Base-by-base conservation (phyloP, 805 yeast genomes). In the Wickerhamiella musiphila region DNA sequence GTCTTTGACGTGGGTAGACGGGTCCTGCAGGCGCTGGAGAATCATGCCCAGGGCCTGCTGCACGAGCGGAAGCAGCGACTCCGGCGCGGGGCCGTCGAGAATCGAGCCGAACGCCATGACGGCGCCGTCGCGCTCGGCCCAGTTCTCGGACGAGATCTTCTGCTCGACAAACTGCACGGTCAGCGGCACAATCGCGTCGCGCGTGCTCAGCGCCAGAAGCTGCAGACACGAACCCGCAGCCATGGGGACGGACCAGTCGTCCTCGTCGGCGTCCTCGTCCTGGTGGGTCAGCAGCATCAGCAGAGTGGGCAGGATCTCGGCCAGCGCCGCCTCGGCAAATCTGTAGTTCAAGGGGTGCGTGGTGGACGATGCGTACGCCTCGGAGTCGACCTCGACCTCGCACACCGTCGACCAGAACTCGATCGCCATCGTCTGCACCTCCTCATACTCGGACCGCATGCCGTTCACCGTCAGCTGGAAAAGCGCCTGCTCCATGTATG, bases 401-500 rank as follows among this genome's bases (percentile, higher is more conserved):
- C 96, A 84, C n/a, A 90, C 90, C n/a, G 98, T 82, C 37, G 86
- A 73, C 98, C 98, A 90, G 54, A 90, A 86, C 59, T 90, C 98
- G 36, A 90, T 90, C 19, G 98, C 95, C 95, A 86, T 84, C 51
- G 95, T 82, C 1, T 94, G 77, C 19, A 90, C 96, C 46, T 70
- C 70, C 47, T 78, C 93, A 57, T 81, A 77, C 21, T 58, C 50
- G 35, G 82, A 74, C 55, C 75, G 75, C 94, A 90, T 90, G 27
- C 96, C 95, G 14, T 73, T 58, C 27, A 86, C 83, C 4, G 96
- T 84, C 37, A 90, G 65, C 12, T 82, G 81, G 46, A 78, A 90
- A 33, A 90, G 60, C 2, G 98, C 98, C 61, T 81, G 83, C 57
- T 86, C 95, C 98, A 90, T 90, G 56, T 90, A 90, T 34, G 84